Evolutionary conservation across 768 basidiomycete genomes (phyloP).

Genomic region (Serpula lacrymans): DNA sequence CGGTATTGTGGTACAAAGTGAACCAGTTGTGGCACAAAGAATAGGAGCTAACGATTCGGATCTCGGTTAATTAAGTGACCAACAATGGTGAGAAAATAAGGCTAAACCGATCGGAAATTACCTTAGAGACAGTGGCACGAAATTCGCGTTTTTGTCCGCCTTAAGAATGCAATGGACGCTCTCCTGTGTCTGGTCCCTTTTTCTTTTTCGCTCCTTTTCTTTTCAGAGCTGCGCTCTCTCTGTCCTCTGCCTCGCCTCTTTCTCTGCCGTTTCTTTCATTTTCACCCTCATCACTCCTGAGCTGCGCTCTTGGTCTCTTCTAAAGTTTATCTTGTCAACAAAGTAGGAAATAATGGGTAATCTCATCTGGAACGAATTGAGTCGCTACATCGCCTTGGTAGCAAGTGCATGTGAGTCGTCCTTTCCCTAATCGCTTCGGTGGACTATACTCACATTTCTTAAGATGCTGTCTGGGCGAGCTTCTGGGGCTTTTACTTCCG

Average conservation of each 20-base stretch:
- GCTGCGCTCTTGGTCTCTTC: slow-evolving; percentile 31
- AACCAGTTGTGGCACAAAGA: too few species aligned
- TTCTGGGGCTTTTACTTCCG: slow-evolving; percentile 82
- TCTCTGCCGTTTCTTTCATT: slow-evolving; percentile 4
- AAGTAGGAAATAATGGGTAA: slow-evolving; percentile 56
- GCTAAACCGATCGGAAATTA: slow-evolving; percentile 7
- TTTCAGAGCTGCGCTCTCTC: slow-evolving; percentile 15
- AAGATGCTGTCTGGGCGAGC: slow-evolving; percentile 78
- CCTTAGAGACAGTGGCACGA: slow-evolving; percentile 7
- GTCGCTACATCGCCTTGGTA: slow-evolving; percentile 64
- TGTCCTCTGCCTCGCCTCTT: slow-evolving; percentile 9
- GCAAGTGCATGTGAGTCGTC: slow-evolving; percentile 66
- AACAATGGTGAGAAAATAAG: too few species aligned
- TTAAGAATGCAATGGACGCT: slow-evolving; percentile 16
- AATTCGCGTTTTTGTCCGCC: too few species aligned
- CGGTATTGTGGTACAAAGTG: too few species aligned
- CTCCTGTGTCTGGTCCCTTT: slow-evolving; percentile 7
- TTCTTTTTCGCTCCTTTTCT: slow-evolving; percentile 26
- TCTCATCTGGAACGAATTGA: slow-evolving; percentile 78
- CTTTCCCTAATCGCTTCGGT: slow-evolving; percentile 8
- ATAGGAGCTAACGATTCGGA: too few species aligned
- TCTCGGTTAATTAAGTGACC: too few species aligned
- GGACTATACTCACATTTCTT: slow-evolving; percentile 4
- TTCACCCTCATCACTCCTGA: too few species aligned
- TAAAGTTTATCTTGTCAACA: not conserved